Evolutionary conservation across 164 flowering plant species (phyloP).

Genomic region (Vitis rupestris): DNA sequence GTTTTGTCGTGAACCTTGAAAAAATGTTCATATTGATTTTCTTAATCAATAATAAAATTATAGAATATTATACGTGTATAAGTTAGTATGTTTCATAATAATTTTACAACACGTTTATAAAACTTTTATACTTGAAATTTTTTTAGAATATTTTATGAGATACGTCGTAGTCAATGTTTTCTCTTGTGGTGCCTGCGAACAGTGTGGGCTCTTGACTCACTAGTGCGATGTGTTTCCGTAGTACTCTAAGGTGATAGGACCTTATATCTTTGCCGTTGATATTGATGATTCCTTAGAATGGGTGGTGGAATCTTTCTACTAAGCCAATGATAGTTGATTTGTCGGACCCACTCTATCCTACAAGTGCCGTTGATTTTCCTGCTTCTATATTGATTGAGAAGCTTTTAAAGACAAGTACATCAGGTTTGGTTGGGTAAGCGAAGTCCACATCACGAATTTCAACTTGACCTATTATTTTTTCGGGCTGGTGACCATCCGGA

Average conservation of each 20-base stretch:
- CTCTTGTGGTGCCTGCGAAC: constrained; percentile 53
- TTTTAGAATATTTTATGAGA: background rate
- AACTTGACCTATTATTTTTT: constrained; percentile 42
- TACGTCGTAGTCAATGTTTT: constrained; percentile 60
- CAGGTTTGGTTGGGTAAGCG: constrained; percentile 57
- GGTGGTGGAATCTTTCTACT: constrained; percentile 67
- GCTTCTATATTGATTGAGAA: constrained; percentile 55
- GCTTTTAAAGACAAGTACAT: constrained; percentile 39
- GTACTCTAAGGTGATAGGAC: constrained; percentile 41
- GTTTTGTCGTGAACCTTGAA: too few species aligned
- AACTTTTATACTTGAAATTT: too few species aligned
- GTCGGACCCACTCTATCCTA: constrained; percentile 71
- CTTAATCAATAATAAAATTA: too few species aligned
- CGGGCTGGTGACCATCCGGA: constrained; percentile 49
- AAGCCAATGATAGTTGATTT: constrained; percentile 68
- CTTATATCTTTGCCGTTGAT: constrained; percentile 57
- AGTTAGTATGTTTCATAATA: too few species aligned
- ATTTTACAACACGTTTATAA: too few species aligned
- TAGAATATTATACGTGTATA: too few species aligned
- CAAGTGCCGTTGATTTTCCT: constrained; percentile 62
- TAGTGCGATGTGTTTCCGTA: constrained; percentile 62
- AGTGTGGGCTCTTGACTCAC: constrained; percentile 73
- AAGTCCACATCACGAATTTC: constrained; percentile 50
- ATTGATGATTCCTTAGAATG: constrained; percentile 38
- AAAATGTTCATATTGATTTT: too few species aligned